Percentiles rank a stretch among this genome's conserved stretches.
Evolutionary conservation across 2,329 filamentous ascomycete species (phyloP).

Genomic region (Ophiostoma angusticollis): DNA sequence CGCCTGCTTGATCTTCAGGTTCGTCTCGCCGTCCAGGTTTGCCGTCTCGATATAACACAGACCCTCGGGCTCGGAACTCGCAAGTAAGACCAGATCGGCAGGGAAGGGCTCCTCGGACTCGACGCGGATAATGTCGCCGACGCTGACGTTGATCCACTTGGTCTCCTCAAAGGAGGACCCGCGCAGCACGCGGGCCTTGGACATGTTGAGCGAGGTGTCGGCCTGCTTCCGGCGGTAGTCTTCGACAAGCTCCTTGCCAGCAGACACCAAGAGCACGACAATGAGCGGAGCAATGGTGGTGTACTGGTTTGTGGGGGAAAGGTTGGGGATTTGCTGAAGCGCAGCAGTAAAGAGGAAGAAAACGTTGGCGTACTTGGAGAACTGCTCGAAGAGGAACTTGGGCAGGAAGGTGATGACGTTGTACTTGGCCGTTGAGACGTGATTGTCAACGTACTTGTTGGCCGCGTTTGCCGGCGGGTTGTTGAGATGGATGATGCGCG

Average conservation of each 20-base stretch:
- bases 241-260: conserved; percentile 86
- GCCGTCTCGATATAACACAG: conserved; percentile 98
- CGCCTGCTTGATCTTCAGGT: conserved; percentile 96
- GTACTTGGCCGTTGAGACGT: conserved; percentile 96
- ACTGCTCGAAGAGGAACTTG: conserved; percentile 96
- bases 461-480: conserved; percentile 82
- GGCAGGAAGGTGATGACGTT: conserved; percentile 85
- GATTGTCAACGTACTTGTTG: conserved; percentile 91
- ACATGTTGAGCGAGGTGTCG: conserved; percentile 77
- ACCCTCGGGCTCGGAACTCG: conserved; percentile 92
- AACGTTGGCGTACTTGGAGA: conserved; percentile 97
- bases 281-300: conserved; percentile 92
- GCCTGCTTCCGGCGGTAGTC: conserved; percentile 83
- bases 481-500: conserved; percentile 88
- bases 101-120: conserved; percentile 93
- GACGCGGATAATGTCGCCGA: conserved; percentile 86
- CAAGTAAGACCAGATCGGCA: conserved; percentile 80
- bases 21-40: conserved; percentile 94
- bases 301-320: conserved; percentile 89
- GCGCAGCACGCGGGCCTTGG: conserved; percentile 68
- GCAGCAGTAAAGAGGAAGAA: conserved; percentile 98
- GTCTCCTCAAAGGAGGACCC: conserved; percentile 76
- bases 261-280: conserved; percentile 86
- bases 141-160: conserved; percentile 85
- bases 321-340: conserved; percentile 86